phyloP scores from a whole-genome alignment of 2,329 filamentous ascomycete genomes.

The Madurella fahalii region DNA sequence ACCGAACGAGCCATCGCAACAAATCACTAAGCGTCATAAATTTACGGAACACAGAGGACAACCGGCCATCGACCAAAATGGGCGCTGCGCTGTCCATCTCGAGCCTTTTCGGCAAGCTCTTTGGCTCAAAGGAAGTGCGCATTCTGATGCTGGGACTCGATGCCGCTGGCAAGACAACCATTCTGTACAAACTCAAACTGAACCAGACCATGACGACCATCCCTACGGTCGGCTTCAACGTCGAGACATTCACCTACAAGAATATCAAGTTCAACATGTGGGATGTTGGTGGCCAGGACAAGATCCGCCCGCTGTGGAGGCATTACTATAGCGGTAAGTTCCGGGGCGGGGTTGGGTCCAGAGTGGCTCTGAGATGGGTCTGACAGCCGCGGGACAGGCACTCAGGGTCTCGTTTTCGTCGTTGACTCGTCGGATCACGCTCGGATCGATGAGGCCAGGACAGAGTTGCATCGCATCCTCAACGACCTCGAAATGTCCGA shows the following conservation, averaged over 20 bases:
- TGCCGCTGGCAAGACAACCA: constrained; percentile 97
- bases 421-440: constrained; percentile 91
- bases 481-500: constrained; percentile 98
- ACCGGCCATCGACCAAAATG: constrained; percentile 55
- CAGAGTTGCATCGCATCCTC: constrained; percentile 94
- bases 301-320: constrained; percentile 94
- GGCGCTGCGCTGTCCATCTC: constrained; percentile 75
- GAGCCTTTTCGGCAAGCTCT: constrained; percentile 98
- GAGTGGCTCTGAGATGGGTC: not conserved
- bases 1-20: constrained; percentile 2
- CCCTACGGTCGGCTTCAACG: constrained; percentile 98
- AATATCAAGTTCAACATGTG: constrained; percentile 99
- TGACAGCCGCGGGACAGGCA: constrained; percentile 52
- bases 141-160: constrained; percentile 97
- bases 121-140: constrained; percentile 98
- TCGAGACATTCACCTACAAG: constrained; percentile 98
- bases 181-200: constrained; percentile 98
- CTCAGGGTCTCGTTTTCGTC: constrained; percentile 97
- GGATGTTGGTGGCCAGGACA: constrained; percentile 98
- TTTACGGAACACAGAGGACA: constrained; percentile 2
- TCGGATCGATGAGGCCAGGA: constrained; percentile 87
- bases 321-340: constrained; percentile 83
- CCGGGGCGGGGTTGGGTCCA: too few species aligned
- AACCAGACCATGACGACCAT: constrained; percentile 98
- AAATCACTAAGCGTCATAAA: not conserved